Evolutionary conservation across 1,284 basidiomycete genomes (phyloP), one percentile per base, ranked within the genome.

Genomic region (Earliella scabrosa): DNA sequence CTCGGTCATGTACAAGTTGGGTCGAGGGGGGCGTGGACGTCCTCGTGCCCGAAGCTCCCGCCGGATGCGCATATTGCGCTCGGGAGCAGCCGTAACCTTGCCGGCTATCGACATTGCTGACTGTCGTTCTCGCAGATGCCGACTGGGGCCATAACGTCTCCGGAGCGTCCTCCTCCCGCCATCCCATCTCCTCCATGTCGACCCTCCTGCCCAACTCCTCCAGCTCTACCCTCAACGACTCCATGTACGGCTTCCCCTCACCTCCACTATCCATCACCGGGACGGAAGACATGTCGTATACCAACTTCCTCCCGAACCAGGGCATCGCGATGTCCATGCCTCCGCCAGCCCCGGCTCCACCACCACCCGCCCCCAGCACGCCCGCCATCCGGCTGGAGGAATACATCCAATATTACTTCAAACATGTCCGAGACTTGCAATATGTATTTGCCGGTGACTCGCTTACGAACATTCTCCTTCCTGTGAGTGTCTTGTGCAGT

Each of bases 321-420:
- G 52, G 54, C 26, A 41, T 66, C 34, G 39, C 56, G 8, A 52
- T 59, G 41, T 50, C 63, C 20, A 52, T 63, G 26, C 45, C 60
- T 3, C n/a, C n/a, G n/a, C 48, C 51, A n/a, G 32, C 53, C 13
- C 32, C 53, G 14, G 51, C 41, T 4, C 41, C 53, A 31, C 35
- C 53, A 14, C 43, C 32, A n/a, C n/a, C n/a, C n/a, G n/a, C n/a
- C 52, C 50, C 20, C 47, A 44, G 23, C 54, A 6, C 29, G 29
- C 54, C 8, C 60, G 44, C 49, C 31, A 43, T 52, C 46, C 59
- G 39, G 54, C 52, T 55, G 38, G 65, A 67, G 10, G 79, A 84
- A 43, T 79, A 85, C 60, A 78, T 87, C 49, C 73, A 82, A 63
- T 86, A 88, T 68, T 90, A 88, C 69, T 88, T 90, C 65, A 79